Base-by-base conservation (phyloP, 2,329 filamentous ascomycete genomes). In the Aspergillus sp. region DNA sequence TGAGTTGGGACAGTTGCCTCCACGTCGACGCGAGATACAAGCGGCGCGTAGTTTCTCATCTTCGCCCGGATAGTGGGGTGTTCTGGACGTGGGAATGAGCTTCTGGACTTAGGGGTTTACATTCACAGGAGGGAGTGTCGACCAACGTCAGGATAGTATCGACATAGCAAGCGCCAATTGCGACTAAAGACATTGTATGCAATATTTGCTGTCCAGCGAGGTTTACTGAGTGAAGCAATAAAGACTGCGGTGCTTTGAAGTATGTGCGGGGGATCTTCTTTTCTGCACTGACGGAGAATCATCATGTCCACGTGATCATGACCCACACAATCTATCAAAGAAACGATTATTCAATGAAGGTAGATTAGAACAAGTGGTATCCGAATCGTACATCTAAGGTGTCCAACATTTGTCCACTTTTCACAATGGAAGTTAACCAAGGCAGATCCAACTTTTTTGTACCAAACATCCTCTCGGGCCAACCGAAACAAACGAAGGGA, bases 1-100 rank as follows among this genome's bases (percentile, higher is more conserved):
- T 3, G 83, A 82, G 66, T 91, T 91, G 20, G 85, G 81, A 57
- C 85, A 85, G 68, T 91, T 92, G 29, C 88, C 88, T 48, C 88
- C 88, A 21, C 87, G 81, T 25, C 88, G 82, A 41, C 79, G 78
- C 32, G 75, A 71, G 50, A 88, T 67, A 20, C 65, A 76, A 2
- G 81, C 81, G 16, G 88, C 87, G 29, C 88, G 85, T 38, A 89
- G 76, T 70, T 91, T 91, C 45, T 83, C 80, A 73, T 92, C 88
- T 72, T 91, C 88, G 5, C 71, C 70, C 1, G 88, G 88, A 65
- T 84, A 90, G 63, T 83, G 73, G 3, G 86, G 58, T 17, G 61
- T 64, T 56, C 63, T 70, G 56, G 20, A 29, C 42, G 49, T 38
- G 40, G 34, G 11, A 47, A 46, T 54, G 23, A 55, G 45, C 16